Conservation (phyloP, 2,329 filamentous ascomycete genomes). For the Coleophoma cylindrospora region DNA sequence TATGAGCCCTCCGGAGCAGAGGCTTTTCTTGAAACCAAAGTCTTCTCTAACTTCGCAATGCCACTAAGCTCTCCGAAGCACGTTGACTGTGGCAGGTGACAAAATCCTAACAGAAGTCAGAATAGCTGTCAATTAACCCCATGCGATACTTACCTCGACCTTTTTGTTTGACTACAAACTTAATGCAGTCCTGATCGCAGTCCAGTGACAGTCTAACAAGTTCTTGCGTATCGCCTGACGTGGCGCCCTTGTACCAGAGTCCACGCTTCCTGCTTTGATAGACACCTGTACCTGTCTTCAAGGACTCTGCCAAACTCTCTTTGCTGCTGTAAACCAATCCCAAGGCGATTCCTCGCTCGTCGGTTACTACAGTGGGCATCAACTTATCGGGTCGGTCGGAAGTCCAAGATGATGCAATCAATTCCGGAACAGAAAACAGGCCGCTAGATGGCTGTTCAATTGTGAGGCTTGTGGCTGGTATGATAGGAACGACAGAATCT, state of each 20-base stretch:
- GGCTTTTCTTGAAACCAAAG: constrained; percentile 72
- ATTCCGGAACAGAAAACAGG: constrained; percentile 60
- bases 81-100: constrained; percentile 84
- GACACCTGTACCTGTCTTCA: constrained; percentile 73
- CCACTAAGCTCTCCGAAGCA: constrained; percentile 87
- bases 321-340: constrained; percentile 93
- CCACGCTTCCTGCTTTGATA: constrained; percentile 96
- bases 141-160: constrained; percentile 53
- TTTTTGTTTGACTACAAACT: constrained; percentile 85
- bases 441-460: constrained; percentile 54
- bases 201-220: constrained; percentile 80
- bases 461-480: constrained; percentile 67
- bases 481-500: constrained; percentile 58
- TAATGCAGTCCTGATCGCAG: constrained; percentile 89
- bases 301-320: constrained; percentile 81
- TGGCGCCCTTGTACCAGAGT: constrained; percentile 94
- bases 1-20: constrained; percentile 88
- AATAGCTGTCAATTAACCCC: not conserved
- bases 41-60: constrained; percentile 81
- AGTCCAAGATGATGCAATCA: constrained; percentile 71
- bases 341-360: constrained; percentile 78
- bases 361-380: constrained; percentile 84
- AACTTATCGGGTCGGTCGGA: constrained; percentile 81
- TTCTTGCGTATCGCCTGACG: constrained; percentile 89
- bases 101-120: constrained; percentile 57